Evolutionary conservation across 345 rosid species (phyloP).

Genomic region (Eutrema yunnanense): DNA sequence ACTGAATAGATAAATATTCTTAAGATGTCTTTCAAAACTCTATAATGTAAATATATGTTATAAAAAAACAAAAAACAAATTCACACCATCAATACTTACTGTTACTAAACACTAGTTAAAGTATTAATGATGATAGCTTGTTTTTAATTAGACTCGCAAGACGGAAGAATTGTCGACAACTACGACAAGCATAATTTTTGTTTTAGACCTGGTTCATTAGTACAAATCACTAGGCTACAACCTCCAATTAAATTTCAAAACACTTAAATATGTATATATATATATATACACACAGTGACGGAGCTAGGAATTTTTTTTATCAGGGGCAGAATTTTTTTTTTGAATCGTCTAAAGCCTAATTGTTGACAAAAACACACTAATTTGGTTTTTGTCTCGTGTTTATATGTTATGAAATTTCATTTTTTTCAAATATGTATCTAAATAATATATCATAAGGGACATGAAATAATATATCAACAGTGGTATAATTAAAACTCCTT

Average conservation of each 20-base stretch:
- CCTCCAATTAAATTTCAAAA: neutral
- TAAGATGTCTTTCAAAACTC: conserved; percentile 3
- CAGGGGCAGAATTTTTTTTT: too few species aligned
- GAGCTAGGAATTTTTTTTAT: too few species aligned
- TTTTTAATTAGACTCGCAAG: neutral
- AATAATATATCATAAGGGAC: too few species aligned
- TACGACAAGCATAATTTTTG: neutral
- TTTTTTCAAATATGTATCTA: too few species aligned
- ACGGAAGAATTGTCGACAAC: neutral
- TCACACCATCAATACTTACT: conserved; percentile 9
- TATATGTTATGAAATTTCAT: too few species aligned
- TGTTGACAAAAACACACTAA: too few species aligned
- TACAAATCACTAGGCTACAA: too few species aligned
- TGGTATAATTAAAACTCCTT: too few species aligned
- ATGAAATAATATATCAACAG: too few species aligned
- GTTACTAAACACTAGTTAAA: neutral
- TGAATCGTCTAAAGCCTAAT: too few species aligned
- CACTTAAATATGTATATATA: neutral
- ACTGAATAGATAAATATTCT: neutral
- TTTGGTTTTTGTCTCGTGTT: too few species aligned
- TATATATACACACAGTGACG: too few species aligned
- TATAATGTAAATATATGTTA: neutral
- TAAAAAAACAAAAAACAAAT: neutral
- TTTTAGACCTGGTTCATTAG: neutral
- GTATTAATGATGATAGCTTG: neutral